Evolutionary conservation across 352 stramenopile species (phyloP), one percentile per base, ranked within the genome.

Genomic region (Nothophytophthora sp.): DNA sequence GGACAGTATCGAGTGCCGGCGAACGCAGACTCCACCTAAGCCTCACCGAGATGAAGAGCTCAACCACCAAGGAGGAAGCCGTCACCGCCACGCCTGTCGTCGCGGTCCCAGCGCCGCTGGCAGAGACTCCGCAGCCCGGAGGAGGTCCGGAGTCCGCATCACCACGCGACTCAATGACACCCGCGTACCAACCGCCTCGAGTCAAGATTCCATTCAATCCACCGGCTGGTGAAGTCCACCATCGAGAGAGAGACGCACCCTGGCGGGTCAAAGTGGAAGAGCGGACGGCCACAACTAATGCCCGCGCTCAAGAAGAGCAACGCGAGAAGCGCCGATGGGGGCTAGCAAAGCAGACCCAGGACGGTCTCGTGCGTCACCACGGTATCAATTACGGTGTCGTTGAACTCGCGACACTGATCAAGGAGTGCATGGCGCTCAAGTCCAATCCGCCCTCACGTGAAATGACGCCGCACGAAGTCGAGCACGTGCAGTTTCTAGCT

Each of bases 321-420:
- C 63, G 64, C 22, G 78, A 90, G 46, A 88, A 90, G 42, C 76
- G 78, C 4, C 74, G 81, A 3, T 87, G 79, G 73, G 81, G 73
- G 4, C 67, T 92, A 5, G 78, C 76, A 18, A 92, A 92, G 38
- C 78, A 92, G 45, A 55, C 87, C 4, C 81, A 92, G 38, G 72
- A 90, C 30, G 76, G 76, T 0, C 55, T 90, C 6, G 54, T 88
- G 60, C 74, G 88, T 58, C 85, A 75, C 28, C 89, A 73, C 48
- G 70, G 66, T 16, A 80, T 90, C 51, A 89, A 88, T 51, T 86
- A 90, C 48, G 81, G 76, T 12, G 64, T 90, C n/a, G 65, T 78
- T 0, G 78, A 92, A 46, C 68, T 92, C 6, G 60, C 76, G 11
- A 83, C 65, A 6, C 41, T 92, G 12, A 50, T 90, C 35, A 86